Evolutionary conservation across 2,329 filamentous ascomycete genomes (phyloP), one percentile per base, ranked within the genome.

Genomic region (Stemphylium vesicarium): DNA sequence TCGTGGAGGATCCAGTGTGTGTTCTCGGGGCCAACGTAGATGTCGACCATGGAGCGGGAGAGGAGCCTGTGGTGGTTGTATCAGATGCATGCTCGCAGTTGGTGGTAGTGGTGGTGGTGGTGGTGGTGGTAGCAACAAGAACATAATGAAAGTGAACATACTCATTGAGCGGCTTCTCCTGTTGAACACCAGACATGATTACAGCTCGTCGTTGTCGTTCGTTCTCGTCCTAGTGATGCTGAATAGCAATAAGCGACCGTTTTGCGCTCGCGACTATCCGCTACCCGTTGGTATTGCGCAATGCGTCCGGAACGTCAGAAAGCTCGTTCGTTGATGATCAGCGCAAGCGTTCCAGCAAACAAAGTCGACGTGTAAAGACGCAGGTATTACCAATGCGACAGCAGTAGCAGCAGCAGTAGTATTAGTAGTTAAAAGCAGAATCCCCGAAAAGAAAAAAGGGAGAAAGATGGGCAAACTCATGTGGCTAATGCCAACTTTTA

Each of bases 1-100:
- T 84, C 81, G 75, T 84, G 82, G 4, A 84, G 75, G 51, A 80
- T 77, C 81, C 81, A 84, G 70, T 82, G 80, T 1, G 81, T 83
- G 73, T 81, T 82, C 32, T 82, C 79, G 6, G 75, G 59, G 49
- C 82, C 82, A 68, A 84, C 80, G 68, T 84, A 84, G 70, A 84
- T 79, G 72, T 84, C 80, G 53, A 84, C 82, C 73, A 84, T 79
- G 56, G 80, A 78, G 50, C 76, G 78, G 53, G 81, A 81, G 59
- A 84, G 79, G 63, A 84, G 80, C 73, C 80, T 82, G 62, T 15
- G 37, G 10, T 26, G 15, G 12, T 32, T 18, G 22, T 24, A 44
- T 31, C 13, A 12, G 10, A 20, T 22, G 12, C 22, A 22, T 37
- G 13, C 4, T 39, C 44, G 32, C 35, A 16, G 26, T 22, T 16